Evolutionary conservation across 1,139 yeast species (phyloP), one percentile per base, ranked within the genome.

Genomic region (Eremothecium gossypii): DNA sequence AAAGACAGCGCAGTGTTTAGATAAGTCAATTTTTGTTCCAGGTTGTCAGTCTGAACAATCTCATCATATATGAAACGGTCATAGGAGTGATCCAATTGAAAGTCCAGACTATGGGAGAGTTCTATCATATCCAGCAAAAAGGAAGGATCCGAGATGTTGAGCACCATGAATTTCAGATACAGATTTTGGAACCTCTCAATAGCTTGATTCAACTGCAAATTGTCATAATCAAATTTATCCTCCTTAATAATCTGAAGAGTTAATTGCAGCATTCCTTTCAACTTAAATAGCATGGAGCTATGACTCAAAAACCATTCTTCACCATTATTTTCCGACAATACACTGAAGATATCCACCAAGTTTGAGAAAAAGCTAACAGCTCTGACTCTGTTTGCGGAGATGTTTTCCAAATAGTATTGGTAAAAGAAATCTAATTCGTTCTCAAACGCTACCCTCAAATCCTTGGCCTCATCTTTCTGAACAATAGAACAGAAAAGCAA

Each of bases 191-290:
- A 68, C 40, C 73, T 79, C 20, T 71, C 73, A 32, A 83, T 66
- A 0, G 93, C 77, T 54, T 83, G 91, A 41, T 76, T 83, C n/a
- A 83, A 71, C 57, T 82, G 86, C 57, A 86, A 74, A 47, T 78
- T 85, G 17, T 61, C 65, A 34, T 58, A 50, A 37, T 58, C 58
- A 36, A 60, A 59, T 1, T 48, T 40, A 34, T 54, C 55, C 23
- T 52, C 53, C 8, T 48, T 45, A 7, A 58, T 53, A 2, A 57
- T 53, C 12, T 47, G 42, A 9, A 57, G 36, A 4, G 61, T 54
- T 10, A 52, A 32, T 4, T 41, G 44, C 8, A 60, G 47, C 61
- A 61, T 57, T 9, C 50, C 49, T 36, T 57, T 52, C 30, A 61
- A 33, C 32, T 58, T 53, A 33, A 54, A 47, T 11, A 60, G 32